Evolutionary conservation across 2,329 filamentous ascomycete species (phyloP), one percentile per base, ranked within the genome.

Genomic region (Periconia digitata): DNA sequence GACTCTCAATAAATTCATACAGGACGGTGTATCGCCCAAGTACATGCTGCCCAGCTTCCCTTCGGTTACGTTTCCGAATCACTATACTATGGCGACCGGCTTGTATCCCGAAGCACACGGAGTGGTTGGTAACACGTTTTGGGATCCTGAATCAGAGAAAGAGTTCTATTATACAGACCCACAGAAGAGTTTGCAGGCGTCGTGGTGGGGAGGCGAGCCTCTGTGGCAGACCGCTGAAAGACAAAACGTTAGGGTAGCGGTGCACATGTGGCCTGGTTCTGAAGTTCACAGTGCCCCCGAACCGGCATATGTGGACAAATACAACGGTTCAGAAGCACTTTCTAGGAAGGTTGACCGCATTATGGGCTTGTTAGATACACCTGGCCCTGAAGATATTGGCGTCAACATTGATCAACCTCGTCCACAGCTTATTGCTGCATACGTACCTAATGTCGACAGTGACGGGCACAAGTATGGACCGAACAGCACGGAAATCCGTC

Each of bases 241-340:
- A 48, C 87, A 90, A 58, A 87, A 87, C 6, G 78, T 95, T 24
- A 82, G 83, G 47, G 85, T 86, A 23, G 94, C 90, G 1, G 85
- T 99, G 21, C 94, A 99, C 69, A 99, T 99, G 94, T 99, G 94
- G 94, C 94, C 94, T 1, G 94, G 94, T 2, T 95, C 89, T 37
- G 94, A 99, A 73, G 92, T 92, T 6, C 86, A 90, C 67, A 87
- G 95, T 12, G 77, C 80, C n/a, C 76, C 85, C 16, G 85, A 92
- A 54, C 90, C 92, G 2, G 85, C 84, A 8, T 90, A 90, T 62
- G 70, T 97, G 41, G 94, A 97, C 74, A 86, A 85, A 60, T 99
- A 83, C 74, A 92, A 96, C 58, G 85, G 84, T 8, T 81, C 86
- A 0, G 92, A 96, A 73, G 67, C 76, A 24, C 79, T 99, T 1